Evolutionary conservation across 1,284 basidiomycete species (phyloP).

Genomic region (Phenoliferia sp.): DNA sequence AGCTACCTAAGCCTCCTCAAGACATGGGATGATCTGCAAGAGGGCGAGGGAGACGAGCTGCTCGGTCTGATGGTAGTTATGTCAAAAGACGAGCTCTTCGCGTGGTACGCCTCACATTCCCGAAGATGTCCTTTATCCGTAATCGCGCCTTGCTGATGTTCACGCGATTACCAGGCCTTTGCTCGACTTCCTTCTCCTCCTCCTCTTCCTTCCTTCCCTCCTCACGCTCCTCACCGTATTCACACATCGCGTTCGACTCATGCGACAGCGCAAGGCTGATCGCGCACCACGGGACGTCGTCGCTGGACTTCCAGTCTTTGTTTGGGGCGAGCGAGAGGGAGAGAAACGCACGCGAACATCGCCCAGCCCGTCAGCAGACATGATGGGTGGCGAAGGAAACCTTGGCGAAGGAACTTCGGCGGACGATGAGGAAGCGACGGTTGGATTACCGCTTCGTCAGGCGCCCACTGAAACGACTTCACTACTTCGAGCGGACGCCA

Average conservation of each 20-base stretch:
- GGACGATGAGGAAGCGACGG: constrained; percentile 22
- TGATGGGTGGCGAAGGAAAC: constrained; percentile 29
- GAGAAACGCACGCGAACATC: constrained; percentile 53
- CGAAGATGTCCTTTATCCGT: background rate
- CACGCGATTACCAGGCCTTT: constrained; percentile 26
- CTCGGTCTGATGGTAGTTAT: constrained; percentile 31
- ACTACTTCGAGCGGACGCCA: constrained; percentile 4
- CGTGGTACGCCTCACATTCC: constrained; percentile 28
- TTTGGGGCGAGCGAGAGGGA: constrained; percentile 58
- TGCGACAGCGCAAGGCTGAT: constrained; percentile 68
- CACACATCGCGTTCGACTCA: constrained; percentile 68
- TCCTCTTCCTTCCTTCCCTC: constrained; percentile 71
- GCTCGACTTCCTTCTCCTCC: constrained; percentile 56
- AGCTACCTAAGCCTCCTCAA: constrained; percentile 43
- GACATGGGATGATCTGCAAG: constrained; percentile 28
- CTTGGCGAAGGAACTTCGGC: constrained; percentile 28
- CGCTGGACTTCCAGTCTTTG: constrained; percentile 65
- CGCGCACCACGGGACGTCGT: constrained; percentile 74
- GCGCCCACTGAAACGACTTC: constrained; percentile 13
- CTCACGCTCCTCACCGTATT: constrained; percentile 74
- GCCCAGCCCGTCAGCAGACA: constrained; percentile 49
- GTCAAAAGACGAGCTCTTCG: constrained; percentile 32
- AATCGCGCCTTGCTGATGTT: background rate
- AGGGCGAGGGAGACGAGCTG: constrained; percentile 14
- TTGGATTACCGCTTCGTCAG: constrained; percentile 1